phyloP scores from a whole-genome alignment of 2,329 filamentous ascomycete genomes.

The Waltergamsia citrina region DNA sequence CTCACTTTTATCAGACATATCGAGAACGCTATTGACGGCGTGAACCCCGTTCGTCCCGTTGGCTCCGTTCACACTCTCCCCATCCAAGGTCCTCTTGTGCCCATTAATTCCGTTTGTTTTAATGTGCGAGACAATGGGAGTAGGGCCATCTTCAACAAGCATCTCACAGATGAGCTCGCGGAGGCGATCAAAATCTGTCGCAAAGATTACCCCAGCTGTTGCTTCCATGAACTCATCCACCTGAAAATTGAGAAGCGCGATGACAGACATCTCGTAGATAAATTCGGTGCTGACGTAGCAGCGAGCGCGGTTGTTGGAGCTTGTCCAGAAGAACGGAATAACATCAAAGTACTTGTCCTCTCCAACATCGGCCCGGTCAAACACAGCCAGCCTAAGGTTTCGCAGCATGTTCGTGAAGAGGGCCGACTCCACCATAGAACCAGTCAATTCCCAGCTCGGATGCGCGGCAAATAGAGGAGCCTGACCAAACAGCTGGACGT shows the following conservation, averaged over 20 bases:
- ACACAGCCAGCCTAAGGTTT: neutral
- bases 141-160: neutral
- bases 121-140: too few species aligned
- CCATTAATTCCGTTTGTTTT: neutral
- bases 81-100: neutral
- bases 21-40: neutral
- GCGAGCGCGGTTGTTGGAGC: neutral
- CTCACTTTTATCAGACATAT: neutral
- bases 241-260: neutral
- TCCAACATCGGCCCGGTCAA: neutral
- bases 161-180: neutral
- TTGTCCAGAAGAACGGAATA: slow-evolving; percentile 1
- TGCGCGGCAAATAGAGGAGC: neutral
- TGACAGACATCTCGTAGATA: neutral
- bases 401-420: slow-evolving; percentile 1
- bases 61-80: neutral
- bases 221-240: slow-evolving; percentile 1
- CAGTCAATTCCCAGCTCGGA: neutral
- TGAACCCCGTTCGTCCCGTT: neutral
- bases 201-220: neutral
- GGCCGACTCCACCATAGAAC: slow-evolving; percentile 1
- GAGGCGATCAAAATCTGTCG: neutral
- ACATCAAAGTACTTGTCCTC: slow-evolving; percentile 4
- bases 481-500: slow-evolving; percentile 1
- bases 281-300: neutral